phyloP scores from a whole-genome alignment of 345 rosid genomes.

The Heritiera fomes region DNA sequence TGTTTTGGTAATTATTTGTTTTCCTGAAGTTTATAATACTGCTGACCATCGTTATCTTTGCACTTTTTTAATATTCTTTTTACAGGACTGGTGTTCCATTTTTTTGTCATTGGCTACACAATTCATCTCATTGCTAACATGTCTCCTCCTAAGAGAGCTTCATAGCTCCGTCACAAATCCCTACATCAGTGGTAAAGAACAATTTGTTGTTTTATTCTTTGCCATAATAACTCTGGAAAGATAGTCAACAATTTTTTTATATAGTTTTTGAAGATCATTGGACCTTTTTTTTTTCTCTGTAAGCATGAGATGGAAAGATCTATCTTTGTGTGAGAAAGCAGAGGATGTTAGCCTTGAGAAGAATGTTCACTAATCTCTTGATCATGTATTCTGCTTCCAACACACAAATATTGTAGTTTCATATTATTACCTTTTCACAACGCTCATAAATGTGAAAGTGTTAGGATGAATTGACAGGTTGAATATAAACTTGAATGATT shows the following conservation, averaged over 20 bases:
- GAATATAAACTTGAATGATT: too few species aligned
- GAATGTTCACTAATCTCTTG: background rate
- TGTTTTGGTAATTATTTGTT: background rate
- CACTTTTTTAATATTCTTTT: background rate
- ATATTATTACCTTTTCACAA: background rate
- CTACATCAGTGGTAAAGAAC: background rate
- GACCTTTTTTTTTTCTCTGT: background rate
- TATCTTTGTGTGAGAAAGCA: background rate
- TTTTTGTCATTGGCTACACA: slow-evolving; percentile 14
- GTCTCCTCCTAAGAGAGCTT: slow-evolving; percentile 23
- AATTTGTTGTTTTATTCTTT: background rate
- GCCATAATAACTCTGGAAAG: background rate
- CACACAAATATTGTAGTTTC: background rate
- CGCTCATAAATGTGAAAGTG: background rate
- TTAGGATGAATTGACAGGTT: background rate
- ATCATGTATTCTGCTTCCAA: background rate
- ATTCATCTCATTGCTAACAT: slow-evolving; percentile 18
- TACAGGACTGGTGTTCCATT: slow-evolving; percentile 20
- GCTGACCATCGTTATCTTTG: background rate
- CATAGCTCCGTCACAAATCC: background rate
- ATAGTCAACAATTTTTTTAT: background rate
- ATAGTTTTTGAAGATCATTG: too few species aligned
- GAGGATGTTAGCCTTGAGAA: too few species aligned
- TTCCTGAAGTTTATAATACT: background rate
- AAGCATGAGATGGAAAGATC: background rate